Base-by-base conservation (phyloP, 179 eudicot genomes). In the Actinidia polygama region DNA sequence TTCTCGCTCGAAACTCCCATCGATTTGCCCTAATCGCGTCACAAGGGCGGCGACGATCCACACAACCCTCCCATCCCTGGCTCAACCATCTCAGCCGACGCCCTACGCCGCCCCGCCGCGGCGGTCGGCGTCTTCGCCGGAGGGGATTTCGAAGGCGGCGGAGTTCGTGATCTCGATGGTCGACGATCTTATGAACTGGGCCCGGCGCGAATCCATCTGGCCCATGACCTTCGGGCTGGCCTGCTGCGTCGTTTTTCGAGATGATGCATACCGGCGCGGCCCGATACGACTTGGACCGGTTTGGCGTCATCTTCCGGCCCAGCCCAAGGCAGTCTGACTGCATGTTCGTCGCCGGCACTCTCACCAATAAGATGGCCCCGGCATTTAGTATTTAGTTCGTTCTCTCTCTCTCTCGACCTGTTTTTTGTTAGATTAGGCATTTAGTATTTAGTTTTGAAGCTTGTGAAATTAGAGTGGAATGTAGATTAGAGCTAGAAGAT, bases 241-340 rank as follows among this genome's bases (percentile, higher is more conserved):
- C 16, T 96, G 99, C 73, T 95, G 98, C 79, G 99, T 98, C 19
- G 98, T 96, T n/a, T n/a, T n/a, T n/a, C 3, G 99, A 96, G 85
- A 96, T 96, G 99, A 96, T 96, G 99, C 98, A 96, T 80, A 91
- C 99, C n/a, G 99, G 99, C 14, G 98, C 98, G 0, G 90, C 99
- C 0, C 90, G 98, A 1, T 96, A 96, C 82, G 99, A 96, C 86
- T 90, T 95, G 68, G 98, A 96, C 82, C 84, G 98, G 9, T 96
- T 95, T 47, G 98, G 99, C 7, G 87, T 96, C 18, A 96, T 96
- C 59, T 96, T 96, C 77, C 71, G 99, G 84, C 99, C 99, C 0
- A 96, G 98, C 75, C 99, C 99, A 1, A 87, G 99, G 78, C 99
- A 96, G 82, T 93, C 98, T 11, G 98, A 95, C 83, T 94, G 98